Evolutionary conservation across 2,329 filamentous ascomycete species (phyloP).

Genomic region (Knufia fluminis): DNA sequence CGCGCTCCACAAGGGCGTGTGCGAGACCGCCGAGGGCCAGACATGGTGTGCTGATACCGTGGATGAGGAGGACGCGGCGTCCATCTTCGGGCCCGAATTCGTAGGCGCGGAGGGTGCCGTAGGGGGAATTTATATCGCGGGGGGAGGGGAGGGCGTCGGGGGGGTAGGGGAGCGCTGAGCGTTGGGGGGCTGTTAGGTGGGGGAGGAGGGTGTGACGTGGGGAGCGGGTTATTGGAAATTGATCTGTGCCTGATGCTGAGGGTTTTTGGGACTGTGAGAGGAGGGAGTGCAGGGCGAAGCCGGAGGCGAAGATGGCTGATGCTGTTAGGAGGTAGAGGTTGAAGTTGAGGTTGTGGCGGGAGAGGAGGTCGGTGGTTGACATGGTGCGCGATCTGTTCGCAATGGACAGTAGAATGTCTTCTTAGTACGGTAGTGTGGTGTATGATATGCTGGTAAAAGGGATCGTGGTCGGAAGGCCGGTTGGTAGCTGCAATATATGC

Average conservation of each 20-base stretch:
- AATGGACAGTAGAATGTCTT: conserved; percentile 6
- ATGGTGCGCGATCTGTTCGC: not conserved
- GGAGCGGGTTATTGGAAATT: too few relatives aligned
- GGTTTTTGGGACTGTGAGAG: not conserved
- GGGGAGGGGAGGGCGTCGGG: conserved; percentile 60
- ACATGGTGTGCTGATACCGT: conserved; percentile 73
- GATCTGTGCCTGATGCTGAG: conserved; percentile 10
- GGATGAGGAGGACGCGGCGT: conserved; percentile 63
- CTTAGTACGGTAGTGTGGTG: too few relatives aligned
- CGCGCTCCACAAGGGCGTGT: conserved; percentile 52
- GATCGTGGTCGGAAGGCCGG: too few relatives aligned
- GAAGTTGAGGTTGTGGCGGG: not conserved
- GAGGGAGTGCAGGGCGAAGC: not conserved
- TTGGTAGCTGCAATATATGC: too few relatives aligned
- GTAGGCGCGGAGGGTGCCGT: conserved; percentile 63
- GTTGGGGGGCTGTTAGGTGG: conserved; percentile 29
- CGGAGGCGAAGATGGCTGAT: conserved; percentile 6
- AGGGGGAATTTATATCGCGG: conserved; percentile 52
- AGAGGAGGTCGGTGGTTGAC: not conserved
- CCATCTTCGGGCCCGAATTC: conserved; percentile 70
- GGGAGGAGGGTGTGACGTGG: conserved; percentile 30
- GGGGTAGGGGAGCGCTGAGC: conserved; percentile 51
- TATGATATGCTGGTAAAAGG: too few relatives aligned
- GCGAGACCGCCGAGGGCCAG: conserved; percentile 60
- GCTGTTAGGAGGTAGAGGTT: conserved; percentile 11